phyloP scores from a whole-genome alignment of 1,284 basidiomycete species.

The Coniophora puteana region DNA sequence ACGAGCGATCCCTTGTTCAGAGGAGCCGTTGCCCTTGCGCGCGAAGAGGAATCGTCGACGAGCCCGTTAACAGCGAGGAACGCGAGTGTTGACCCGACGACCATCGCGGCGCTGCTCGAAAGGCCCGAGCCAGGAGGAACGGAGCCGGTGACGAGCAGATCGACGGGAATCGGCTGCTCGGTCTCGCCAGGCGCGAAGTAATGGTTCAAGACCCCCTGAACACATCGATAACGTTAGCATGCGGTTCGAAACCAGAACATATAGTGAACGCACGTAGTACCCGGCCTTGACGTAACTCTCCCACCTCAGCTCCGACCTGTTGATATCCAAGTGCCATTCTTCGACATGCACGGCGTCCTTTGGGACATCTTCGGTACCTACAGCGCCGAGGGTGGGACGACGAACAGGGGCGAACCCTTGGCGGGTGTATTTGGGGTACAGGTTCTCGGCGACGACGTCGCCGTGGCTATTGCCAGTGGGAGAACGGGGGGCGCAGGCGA shows the following conservation, averaged over 20 bases:
- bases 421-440: conserved; percentile 55
- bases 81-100: conserved; percentile 76
- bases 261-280: conserved; percentile 66
- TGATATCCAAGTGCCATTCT: conserved; percentile 72
- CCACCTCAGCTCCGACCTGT: conserved; percentile 71
- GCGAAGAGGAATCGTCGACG: conserved; percentile 31
- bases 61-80: conserved; percentile 76
- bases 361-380: conserved; percentile 19
- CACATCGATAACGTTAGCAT: too few species aligned
- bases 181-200: conserved; percentile 43
- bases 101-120: conserved; percentile 83
- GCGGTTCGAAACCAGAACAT: too few species aligned
- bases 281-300: conserved; percentile 86
- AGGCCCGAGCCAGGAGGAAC: conserved; percentile 83
- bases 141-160: conserved; percentile 72
- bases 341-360: conserved; percentile 41
- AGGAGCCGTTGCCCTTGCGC: conserved; percentile 13
- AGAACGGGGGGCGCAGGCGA: conserved; percentile 63
- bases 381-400: conserved; percentile 21
- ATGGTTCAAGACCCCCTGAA: conserved; percentile 68
- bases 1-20: conserved; percentile 72
- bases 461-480: conserved; percentile 29
- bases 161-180: conserved; percentile 49
- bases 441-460: conserved; percentile 63
- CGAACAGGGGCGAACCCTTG: conserved; percentile 52